Evolutionary conservation across 2,329 filamentous ascomycete genomes (phyloP), one percentile per base, ranked within the genome.

Genomic region (Gaeumannomyces tritici): DNA sequence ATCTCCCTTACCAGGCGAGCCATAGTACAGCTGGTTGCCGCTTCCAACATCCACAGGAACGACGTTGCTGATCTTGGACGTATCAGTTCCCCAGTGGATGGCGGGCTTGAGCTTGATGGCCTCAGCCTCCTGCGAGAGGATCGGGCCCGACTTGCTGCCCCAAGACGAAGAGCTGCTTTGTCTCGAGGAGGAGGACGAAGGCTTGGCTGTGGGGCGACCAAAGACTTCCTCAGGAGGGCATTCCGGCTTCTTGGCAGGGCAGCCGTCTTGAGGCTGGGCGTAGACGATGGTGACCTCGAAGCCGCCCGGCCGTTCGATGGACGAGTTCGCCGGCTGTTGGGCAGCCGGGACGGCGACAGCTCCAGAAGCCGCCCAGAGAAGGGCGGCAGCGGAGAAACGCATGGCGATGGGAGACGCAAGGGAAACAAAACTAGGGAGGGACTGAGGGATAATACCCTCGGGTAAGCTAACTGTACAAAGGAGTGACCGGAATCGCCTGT

Each of bases 231-330:
- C 42, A 51, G 42, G 21, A 2, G 42, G 42, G 8, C n/a, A n/a
- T 24, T 51, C 42, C 42, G 18, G 42, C 1, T 24, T 13, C 7
- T 24, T 27, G 26, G 56, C 29, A 35, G 57, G 24, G 57, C 57
- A 59, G 13, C 29, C 57, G 27, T n/a, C 29, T 7, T 28, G 57
- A 6, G 57, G 57, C 31, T 59, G 21, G 9, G 35, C 57, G n/a
- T 59, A 59, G 57, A 59, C 57, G 57, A 27, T 59, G 31, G 57
- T 59, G 11, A 59, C 29, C 31, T 59, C 35, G n/a, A 59, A 59
- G 31, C 57, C 57, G 11, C 42, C 13, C 21, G 21, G n/a, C 42
- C 9, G 21, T 9, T 51, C 42, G 42, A 51, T 51, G 42, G 42
- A 51, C 42, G 42, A 51, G 42, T 51, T 51, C 9, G 18, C 42